phyloP scores from a whole-genome alignment of 1,284 basidiomycete species.

The Kalmanozyma brasiliensis region DNA sequence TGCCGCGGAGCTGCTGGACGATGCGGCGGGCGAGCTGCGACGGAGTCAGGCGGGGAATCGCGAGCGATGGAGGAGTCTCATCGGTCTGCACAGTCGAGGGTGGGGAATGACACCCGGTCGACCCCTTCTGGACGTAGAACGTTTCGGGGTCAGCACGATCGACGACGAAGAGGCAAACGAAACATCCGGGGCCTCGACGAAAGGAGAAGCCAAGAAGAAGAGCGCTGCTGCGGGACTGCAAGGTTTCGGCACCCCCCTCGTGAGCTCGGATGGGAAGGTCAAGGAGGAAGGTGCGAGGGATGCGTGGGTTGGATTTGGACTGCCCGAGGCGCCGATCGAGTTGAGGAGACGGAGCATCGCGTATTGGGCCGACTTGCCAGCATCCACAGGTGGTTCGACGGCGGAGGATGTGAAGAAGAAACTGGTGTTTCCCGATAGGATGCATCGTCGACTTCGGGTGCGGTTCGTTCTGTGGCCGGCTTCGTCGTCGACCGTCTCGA shows the following conservation, averaged over 20 bases:
- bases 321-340: constrained; percentile 50
- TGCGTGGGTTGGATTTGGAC: constrained; percentile 62
- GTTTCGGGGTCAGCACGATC: constrained; percentile 28
- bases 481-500: background rate
- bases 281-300: constrained; percentile 61
- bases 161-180: constrained; percentile 11
- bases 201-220: background rate
- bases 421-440: constrained; percentile 55
- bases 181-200: no score
- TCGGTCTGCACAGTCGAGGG: constrained; percentile 44
- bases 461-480: constrained; percentile 35
- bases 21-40: constrained; percentile 49
- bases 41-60: constrained; percentile 28
- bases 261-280: constrained; percentile 52
- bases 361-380: constrained; percentile 50
- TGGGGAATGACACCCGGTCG: constrained; percentile 58
- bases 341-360: constrained; percentile 47
- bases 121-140: constrained; percentile 56
- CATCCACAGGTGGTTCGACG: background rate
- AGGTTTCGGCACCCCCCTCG: constrained; percentile 54
- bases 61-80: constrained; percentile 49
- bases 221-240: constrained; percentile 23
- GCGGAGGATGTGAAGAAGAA: constrained; percentile 8
- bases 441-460: constrained; percentile 45
- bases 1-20: constrained; percentile 47